Percentiles rank a stretch among this genome's conserved stretches.
These are phyloP conservation scores for Glycine tomentella DNA, from an alignment of 306 rosid genomes.

Conservation along the genomic window DNA sequence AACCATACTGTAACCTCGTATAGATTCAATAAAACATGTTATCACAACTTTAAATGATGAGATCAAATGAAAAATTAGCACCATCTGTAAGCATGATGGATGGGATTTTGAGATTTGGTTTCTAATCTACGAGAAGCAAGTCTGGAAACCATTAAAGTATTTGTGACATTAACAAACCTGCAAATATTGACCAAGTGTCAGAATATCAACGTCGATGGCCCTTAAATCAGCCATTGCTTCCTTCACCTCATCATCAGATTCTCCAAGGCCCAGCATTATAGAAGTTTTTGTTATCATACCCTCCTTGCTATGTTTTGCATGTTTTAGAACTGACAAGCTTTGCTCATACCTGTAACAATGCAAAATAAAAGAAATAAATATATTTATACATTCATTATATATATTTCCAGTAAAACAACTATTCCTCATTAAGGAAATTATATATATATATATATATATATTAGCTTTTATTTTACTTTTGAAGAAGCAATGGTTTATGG, in stretches of 20 bases:
- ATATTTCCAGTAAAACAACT: constrained; percentile 5
- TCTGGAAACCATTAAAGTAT: constrained; percentile 20
- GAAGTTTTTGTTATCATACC: constrained; percentile 96
- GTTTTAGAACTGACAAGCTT: constrained; percentile 81
- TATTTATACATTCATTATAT: neutral
- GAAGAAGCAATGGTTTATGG: constrained; percentile 11
- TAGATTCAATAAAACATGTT: constrained; percentile 8
- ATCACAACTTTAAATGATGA: constrained; percentile 34
- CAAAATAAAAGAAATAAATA: constrained; percentile 37
- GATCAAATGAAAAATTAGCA: constrained; percentile 22
- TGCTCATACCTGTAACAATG: constrained; percentile 76
- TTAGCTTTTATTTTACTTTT: neutral
- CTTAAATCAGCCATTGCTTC: constrained; percentile 80
- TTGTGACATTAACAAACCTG: constrained; percentile 66
- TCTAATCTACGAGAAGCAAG: constrained; percentile 26
- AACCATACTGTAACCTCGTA: neutral
- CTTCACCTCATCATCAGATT: constrained; percentile 89
- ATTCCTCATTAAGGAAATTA: neutral
- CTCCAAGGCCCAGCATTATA: constrained; percentile 98
- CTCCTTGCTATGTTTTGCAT: constrained; percentile 80
- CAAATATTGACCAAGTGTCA: constrained; percentile 96
- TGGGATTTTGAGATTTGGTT: constrained; percentile 24
- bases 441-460: neutral
- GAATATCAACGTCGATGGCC: constrained; percentile 86
- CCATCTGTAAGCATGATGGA: constrained; percentile 35